Base-by-base conservation (phyloP, 2,329 filamentous ascomycete species). In the Botrytis byssoidea region DNA sequence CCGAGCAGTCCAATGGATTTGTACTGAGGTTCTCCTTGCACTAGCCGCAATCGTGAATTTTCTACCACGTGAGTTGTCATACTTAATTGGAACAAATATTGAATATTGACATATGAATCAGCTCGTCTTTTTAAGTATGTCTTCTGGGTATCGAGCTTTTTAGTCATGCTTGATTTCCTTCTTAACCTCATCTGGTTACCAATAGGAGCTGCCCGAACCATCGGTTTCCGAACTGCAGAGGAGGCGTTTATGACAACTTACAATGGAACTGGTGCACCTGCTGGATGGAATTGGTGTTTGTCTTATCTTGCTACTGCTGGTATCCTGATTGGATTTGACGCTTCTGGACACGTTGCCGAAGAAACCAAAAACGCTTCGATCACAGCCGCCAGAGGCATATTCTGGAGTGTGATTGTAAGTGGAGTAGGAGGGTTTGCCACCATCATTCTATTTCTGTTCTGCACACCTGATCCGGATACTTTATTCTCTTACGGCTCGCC, bases 141-240 rank as follows among this genome's bases (percentile, higher is more conserved):
- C 22, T 75, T 75, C 55, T 74, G 74, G 71, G n/a, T 70, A 29
- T 74, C 74, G 29, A 74, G 74, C 42, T 71, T 67, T 32, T 63
- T 75, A 29, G 74, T 75, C 37, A 69, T 59, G 37, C 68, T 75
- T 55, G 74, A 75, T 35, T 73, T 75, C 14, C 8, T 75, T 25
- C 73, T 75, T n/a, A 75, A 75, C 29, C 40, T 75, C 32, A 73
- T 75, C 46, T 75, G 74, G 74, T 40, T 75, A 12, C 74, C 74
- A 18, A 74, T 75, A 29, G 73, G 73, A 44, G 71, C 72, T 40
- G 65, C 70, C 40, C 59, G 55, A 35, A 74, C 74, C 10, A 74
- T 73, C 42, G 74, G 74, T 9, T 75, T 75, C 71, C 74, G 72
- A 22, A 46, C 74, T 25, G 71, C 74, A n/a, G 61, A 73, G 25